Conservation (phyloP, 129 eudicot genomes). For the Centaurea solstitialis region DNA sequence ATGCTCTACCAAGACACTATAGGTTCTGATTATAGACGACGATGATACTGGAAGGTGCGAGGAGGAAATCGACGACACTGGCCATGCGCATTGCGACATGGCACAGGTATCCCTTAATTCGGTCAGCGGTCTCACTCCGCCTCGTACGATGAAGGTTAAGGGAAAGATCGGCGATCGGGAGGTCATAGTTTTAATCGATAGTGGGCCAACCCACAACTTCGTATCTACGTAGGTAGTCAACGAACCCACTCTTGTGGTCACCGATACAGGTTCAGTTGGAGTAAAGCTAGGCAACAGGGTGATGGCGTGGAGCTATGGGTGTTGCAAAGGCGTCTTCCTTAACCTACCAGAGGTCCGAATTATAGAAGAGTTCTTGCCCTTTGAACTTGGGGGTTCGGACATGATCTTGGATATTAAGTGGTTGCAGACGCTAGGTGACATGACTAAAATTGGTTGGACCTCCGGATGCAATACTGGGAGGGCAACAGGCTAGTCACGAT, state of each 20-base stretch:
- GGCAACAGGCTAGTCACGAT: not conserved
- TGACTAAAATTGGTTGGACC: not conserved
- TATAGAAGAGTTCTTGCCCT: no score
- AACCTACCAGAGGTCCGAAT: not conserved
- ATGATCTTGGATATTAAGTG: not conserved
- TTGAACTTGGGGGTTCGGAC: not conserved
- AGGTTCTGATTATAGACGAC: no score
- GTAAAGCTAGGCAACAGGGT: not conserved
- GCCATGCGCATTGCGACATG: no score
- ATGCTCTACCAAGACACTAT: no score
- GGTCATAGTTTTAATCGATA: not conserved
- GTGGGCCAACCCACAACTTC: not conserved
- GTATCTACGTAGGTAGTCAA: not conserved
- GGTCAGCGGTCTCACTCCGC: no score
- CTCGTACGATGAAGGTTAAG: no score
- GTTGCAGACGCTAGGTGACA: not conserved
- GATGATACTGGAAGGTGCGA: no score
- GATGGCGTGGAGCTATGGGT: no score
- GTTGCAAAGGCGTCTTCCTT: not conserved
- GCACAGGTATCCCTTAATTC: no score
- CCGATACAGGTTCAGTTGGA: not conserved
- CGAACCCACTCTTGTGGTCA: not conserved
- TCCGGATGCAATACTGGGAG: not conserved
- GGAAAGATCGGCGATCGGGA: not conserved
- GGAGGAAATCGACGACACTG: no score